Evolutionary conservation across 345 rosid species (phyloP).

Genomic region (Trapa bicornis): DNA sequence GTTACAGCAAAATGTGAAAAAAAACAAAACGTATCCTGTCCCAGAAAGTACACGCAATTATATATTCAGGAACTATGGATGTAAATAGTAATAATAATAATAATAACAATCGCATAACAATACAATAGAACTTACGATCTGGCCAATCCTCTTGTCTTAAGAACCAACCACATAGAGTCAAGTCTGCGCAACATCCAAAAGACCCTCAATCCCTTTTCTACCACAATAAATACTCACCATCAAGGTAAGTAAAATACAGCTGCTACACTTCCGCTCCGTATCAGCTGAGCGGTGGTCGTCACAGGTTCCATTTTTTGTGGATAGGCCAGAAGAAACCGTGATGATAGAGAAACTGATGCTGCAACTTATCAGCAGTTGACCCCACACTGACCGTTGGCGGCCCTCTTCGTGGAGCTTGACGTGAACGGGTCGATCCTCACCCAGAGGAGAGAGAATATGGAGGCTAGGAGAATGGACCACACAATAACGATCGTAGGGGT

Average conservation of each 20-base stretch:
- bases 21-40: too few relatives aligned
- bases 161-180: background rate
- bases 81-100: too few relatives aligned
- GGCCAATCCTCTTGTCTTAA: background rate
- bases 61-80: too few relatives aligned
- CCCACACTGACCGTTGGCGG: constrained; percentile 62
- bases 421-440: constrained; percentile 91
- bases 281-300: too few relatives aligned
- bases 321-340: background rate
- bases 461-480: constrained; percentile 95
- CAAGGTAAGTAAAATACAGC: background rate
- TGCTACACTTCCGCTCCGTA: too few relatives aligned
- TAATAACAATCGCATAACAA: too few relatives aligned
- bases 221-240: background rate
- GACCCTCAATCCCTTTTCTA: background rate
- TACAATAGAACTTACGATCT: background rate
- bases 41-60: too few relatives aligned
- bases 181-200: background rate
- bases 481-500: constrained; percentile 97
- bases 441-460: constrained; percentile 98
- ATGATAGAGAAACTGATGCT: background rate
- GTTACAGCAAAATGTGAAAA: too few relatives aligned
- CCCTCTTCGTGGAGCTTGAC: constrained; percentile 27
- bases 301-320: background rate
- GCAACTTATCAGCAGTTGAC: constrained; percentile 29